Evolutionary conservation across 169 alveolate species (phyloP).

Genomic region (Plasmodium fragile): DNA sequence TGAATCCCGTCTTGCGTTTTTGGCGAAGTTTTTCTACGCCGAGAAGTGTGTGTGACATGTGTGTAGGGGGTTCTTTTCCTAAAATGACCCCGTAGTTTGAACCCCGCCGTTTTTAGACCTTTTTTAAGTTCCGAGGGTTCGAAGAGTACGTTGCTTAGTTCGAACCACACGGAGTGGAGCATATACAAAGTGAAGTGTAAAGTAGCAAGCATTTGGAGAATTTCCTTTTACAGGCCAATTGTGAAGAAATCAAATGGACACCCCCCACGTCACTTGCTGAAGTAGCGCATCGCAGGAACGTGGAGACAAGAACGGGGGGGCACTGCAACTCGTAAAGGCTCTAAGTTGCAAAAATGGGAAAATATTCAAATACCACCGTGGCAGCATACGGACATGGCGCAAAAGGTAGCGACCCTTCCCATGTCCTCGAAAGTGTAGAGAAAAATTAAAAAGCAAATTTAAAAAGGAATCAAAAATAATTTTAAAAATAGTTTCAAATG

Average conservation of each 20-base stretch:
- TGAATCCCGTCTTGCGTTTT: not conserved
- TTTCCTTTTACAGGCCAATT: not conserved
- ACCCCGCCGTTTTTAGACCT: not conserved
- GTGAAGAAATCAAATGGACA: not conserved
- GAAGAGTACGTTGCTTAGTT: not conserved
- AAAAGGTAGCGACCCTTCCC: not conserved
- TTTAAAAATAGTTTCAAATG: slow-evolving; percentile 27
- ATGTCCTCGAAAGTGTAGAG: not conserved
- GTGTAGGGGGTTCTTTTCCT: not conserved
- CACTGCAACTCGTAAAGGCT: not conserved
- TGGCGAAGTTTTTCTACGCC: not conserved
- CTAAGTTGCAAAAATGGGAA: not conserved
- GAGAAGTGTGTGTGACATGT: not conserved
- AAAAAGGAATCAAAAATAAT: slow-evolving; percentile 24
- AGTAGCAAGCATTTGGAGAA: not conserved
- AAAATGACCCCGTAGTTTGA: too few relatives aligned
- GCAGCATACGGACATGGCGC: not conserved
- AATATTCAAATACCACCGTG: not conserved
- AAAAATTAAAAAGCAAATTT: not conserved
- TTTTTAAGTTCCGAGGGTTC: slow-evolving; percentile 16
- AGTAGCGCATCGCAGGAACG: not conserved
- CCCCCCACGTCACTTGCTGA: not conserved
- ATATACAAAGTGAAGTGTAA: not conserved
- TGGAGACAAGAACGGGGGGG: not conserved
- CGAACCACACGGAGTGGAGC: not conserved